A percentile compares a stretch with the other conserved stretches of the same genome.
Evolutionary conservation across 495 filamentous ascomycete genomes (phyloP).

Genomic region (Thozetella sp.): DNA sequence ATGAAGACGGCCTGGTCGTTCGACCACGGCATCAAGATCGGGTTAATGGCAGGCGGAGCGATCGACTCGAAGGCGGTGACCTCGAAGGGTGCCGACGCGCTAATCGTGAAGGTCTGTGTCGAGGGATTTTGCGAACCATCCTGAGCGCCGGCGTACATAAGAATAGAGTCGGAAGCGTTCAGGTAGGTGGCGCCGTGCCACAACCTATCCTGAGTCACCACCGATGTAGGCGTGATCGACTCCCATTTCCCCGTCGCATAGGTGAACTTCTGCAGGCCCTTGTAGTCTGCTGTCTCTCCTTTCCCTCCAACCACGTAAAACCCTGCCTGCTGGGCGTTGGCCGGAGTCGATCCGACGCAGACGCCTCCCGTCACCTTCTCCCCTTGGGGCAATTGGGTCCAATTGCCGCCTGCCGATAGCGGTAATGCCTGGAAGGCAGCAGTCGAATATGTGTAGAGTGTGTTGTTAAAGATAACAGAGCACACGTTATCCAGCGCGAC

Average conservation of each 20-base stretch:
- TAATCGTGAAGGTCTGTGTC: conserved; percentile 76
- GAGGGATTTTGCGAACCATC: conserved; percentile 55
- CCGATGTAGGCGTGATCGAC: conserved; percentile 52
- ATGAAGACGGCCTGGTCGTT: conserved; percentile 71
- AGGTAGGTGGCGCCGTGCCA: conserved; percentile 80
- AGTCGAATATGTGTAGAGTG: conserved; percentile 81
- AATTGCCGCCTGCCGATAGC: conserved; percentile 68
- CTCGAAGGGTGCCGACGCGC: conserved; percentile 58
- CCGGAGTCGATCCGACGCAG: conserved; percentile 72
- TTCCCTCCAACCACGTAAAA: conserved; percentile 87
- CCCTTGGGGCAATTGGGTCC: conserved; percentile 65
- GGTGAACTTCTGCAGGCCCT: conserved; percentile 82
- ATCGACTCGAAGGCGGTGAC: conserved; percentile 54
- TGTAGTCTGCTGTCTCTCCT: conserved; percentile 54
- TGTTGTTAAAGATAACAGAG: conserved; percentile 79
- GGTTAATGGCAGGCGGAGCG: conserved; percentile 64
- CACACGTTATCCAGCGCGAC: conserved; percentile 73
- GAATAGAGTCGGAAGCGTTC: conserved; percentile 66
- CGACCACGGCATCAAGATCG: conserved; percentile 79
- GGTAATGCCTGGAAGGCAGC: conserved; percentile 75
- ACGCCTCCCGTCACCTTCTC: conserved; percentile 71
- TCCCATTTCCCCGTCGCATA: conserved; percentile 81
- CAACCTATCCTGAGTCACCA: conserved; percentile 67
- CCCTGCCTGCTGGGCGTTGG: conserved; percentile 51
- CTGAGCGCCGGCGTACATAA: conserved; percentile 80